Base-by-base conservation (phyloP, 2,329 filamentous ascomycete species). In the Phyllosticta paracitricarpa region DNA sequence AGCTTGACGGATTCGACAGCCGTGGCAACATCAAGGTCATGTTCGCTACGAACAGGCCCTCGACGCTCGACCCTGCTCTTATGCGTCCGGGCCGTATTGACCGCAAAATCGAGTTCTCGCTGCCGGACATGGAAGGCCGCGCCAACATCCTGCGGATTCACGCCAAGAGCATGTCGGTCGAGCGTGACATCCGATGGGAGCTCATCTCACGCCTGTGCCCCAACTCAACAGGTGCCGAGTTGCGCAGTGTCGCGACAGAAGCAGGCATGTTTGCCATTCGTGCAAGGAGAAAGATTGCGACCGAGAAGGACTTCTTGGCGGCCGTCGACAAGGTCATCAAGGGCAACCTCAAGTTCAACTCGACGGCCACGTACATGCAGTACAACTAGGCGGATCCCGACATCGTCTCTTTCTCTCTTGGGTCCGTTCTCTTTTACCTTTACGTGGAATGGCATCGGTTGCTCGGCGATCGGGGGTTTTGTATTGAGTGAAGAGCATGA, bases 261-360 rank as follows among this genome's bases (percentile, higher is more conserved):
- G 93, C 94, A 1, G 94, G 94, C 67, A 97, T 99, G 93, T 99
- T 96, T 72, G 94, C 94, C 63, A 97, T 99, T 66, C 86, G 94
- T 55, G 90, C 90, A 48, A 81, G 94, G 74, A 87, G 94, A 78
- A 99, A 99, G 89, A 91, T 99, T 17, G 94, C 94, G 0, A 93
- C 92, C 1, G 94, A 99, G 82, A 97, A 99, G 84, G 94, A 99
- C 78, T 99, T 99, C 78, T 79, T 99, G 68, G 92, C 90, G 62
- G 93, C 94, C 2, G 94, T 99, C 64, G 94, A 99, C 82, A 99
- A 99, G 85, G 94, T 99, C 65, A 97, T 97, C 81, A 96, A 97
- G 84, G 92, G 89, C 69, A 97, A 97, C 77, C 81, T 96, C 75
- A 99, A 99, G 85, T 99, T 99, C 83, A 97, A 97, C 84, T 95